Evolutionary conservation across 805 yeast species (phyloP).

Genomic region (Gaillardinia entomophila): DNA sequence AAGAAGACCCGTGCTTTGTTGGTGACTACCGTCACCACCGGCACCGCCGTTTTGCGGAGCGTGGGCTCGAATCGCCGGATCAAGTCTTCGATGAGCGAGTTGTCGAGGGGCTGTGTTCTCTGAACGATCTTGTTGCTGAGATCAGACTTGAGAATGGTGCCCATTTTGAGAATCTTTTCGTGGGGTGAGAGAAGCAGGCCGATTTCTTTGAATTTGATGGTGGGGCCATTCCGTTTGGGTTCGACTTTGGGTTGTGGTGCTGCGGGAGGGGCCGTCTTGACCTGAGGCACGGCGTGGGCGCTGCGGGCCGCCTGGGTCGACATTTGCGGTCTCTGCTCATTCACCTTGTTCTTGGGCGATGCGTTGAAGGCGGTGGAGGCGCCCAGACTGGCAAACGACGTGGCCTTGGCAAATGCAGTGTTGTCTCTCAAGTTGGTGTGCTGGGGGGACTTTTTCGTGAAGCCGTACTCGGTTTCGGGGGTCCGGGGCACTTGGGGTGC

Average conservation of each 20-base stretch:
- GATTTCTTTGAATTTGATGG: slow-evolving; percentile 28
- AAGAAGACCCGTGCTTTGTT: slow-evolving; percentile 37
- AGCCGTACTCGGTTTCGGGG: background rate
- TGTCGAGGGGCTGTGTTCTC: slow-evolving; percentile 12
- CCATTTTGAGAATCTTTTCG: slow-evolving; percentile 38
- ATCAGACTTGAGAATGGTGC: slow-evolving; percentile 31
- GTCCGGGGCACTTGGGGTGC: background rate
- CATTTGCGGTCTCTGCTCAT: too few species aligned
- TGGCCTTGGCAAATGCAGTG: slow-evolving; percentile 13
- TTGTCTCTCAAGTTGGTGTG: slow-evolving; percentile 10
- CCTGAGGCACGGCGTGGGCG: slow-evolving; percentile 2
- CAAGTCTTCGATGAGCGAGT: slow-evolving; percentile 25
- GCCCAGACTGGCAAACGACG: background rate
- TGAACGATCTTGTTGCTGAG: slow-evolving; percentile 18
- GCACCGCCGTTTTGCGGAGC: slow-evolving; percentile 15
- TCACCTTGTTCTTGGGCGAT: too few species aligned
- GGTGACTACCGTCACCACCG: slow-evolving; percentile 35
- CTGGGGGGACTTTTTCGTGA: background rate
- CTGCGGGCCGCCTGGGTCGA: too few species aligned
- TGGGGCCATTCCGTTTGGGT: background rate
- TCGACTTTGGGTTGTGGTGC: background rate
- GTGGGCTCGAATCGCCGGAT: slow-evolving; percentile 15
- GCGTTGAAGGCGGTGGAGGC: background rate
- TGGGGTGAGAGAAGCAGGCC: slow-evolving; percentile 22
- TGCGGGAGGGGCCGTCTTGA: background rate